Conservation (phyloP, 177 flowering plant genomes). For the Telopea speciosissima region DNA sequence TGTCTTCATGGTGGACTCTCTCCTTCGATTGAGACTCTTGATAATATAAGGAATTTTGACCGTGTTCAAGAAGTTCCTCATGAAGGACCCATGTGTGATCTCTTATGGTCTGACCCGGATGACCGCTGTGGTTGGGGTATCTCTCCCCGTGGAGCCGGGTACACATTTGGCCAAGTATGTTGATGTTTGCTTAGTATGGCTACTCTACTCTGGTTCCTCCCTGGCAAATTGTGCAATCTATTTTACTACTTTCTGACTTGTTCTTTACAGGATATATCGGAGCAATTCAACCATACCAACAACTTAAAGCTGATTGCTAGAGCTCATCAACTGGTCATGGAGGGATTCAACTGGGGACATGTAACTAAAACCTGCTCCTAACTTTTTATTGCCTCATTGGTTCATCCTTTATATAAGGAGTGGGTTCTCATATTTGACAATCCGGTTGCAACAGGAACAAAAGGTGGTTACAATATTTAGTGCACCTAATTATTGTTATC, state of each 20-base stretch:
- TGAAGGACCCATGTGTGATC: conserved; percentile 89
- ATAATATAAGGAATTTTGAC: conserved; percentile 39
- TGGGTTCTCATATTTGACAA: background rate
- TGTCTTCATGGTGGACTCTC: conserved; percentile 38
- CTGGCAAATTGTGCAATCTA: background rate
- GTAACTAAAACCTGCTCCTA: conserved; percentile 28
- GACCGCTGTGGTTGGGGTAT: conserved; percentile 96
- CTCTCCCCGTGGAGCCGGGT: conserved; percentile 89
- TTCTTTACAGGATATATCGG: conserved; percentile 66
- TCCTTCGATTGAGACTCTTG: conserved; percentile 40
- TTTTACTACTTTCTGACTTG: background rate
- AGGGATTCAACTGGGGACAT: conserved; percentile 90
- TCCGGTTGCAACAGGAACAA: conserved; percentile 55
- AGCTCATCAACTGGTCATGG: conserved; percentile 87
- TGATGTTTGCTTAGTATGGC: no score
- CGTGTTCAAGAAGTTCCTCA: conserved; percentile 61
- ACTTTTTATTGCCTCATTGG: background rate
- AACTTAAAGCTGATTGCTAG: conserved; percentile 76
- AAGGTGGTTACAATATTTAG: conserved; percentile 89
- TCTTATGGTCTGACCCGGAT: conserved; percentile 88
- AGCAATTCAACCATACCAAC: conserved; percentile 75
- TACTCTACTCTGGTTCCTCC: background rate
- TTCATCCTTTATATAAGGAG: background rate
- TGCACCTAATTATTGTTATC: conserved; percentile 86
- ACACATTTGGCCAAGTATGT: conserved; percentile 79